phyloP scores from a whole-genome alignment of 352 stramenopile species.

The Plasmopara halstedii region DNA sequence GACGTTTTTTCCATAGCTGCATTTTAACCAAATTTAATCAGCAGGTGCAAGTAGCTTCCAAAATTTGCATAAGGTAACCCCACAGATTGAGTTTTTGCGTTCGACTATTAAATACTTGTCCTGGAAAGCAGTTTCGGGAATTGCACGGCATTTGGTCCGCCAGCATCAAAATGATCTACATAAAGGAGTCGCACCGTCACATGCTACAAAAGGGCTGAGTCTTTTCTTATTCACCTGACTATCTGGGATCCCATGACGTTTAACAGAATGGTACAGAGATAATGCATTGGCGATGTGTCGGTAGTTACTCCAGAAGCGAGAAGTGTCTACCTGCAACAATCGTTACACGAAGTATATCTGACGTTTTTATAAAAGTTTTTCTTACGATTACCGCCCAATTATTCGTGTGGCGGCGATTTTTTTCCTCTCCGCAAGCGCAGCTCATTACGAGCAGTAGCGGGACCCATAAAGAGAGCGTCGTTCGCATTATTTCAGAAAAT shows the following conservation, averaged over 20 bases:
- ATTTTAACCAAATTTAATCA: not conserved
- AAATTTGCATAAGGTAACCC: not conserved
- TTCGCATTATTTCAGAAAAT: not conserved
- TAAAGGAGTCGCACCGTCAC: not conserved
- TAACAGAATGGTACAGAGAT: conserved; percentile 91
- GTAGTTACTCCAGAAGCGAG: conserved; percentile 98
- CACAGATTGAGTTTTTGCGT: conserved; percentile 86
- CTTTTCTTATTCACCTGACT: conserved; percentile 61
- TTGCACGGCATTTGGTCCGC: conserved; percentile 95
- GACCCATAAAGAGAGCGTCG: conserved; percentile 8
- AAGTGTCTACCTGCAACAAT: conserved; percentile 81
- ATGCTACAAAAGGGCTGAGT: too few species aligned
- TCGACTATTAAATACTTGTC: conserved; percentile 86
- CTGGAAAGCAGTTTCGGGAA: conserved; percentile 84
- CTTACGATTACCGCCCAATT: conserved; percentile 82
- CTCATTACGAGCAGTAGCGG: conserved; percentile 19
- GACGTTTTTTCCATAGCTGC: conserved; percentile 84
- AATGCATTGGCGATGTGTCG: conserved; percentile 93
- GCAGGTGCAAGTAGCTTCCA: not conserved
- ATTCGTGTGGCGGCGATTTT: conserved; percentile 75
- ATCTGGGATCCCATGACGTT: conserved; percentile 89
- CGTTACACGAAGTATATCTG: not conserved
- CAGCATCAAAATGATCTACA: conserved; percentile 93
- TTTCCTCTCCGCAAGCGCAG: conserved; percentile 21
- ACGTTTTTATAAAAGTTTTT: not conserved